Percentiles rank a stretch among this genome's conserved stretches.
Conservation (phyloP, 2,329 filamentous ascomycete genomes). For the Aspergillus arachidicola region DNA sequence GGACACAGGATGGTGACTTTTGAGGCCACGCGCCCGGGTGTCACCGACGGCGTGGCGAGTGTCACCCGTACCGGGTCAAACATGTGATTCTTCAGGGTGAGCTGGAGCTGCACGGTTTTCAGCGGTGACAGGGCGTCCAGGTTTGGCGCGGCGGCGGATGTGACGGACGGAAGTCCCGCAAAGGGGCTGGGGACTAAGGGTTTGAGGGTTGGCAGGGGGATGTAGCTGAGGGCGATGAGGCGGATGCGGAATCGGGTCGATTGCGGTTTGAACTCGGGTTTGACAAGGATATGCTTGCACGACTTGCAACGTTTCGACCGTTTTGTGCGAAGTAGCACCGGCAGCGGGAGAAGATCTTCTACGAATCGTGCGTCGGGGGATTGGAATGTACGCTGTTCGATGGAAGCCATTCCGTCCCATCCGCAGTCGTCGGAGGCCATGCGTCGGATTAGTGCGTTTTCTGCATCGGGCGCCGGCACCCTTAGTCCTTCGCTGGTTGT, state of each 20-base stretch:
- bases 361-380: constrained; percentile 61
- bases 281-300: constrained; percentile 92
- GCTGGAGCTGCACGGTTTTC: constrained; percentile 71
- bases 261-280: constrained; percentile 86
- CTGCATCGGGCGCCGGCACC: constrained; percentile 60
- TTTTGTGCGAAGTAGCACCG: constrained; percentile 84
- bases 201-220: constrained; percentile 73
- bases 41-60: constrained; percentile 78
- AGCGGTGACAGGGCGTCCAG: constrained; percentile 53
- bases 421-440: constrained; percentile 57
- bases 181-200: constrained; percentile 57
- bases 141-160: constrained; percentile 37
- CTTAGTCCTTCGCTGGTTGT: constrained; percentile 71
- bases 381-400: constrained; percentile 56
- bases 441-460: constrained; percentile 62
- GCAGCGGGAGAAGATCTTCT: constrained; percentile 76
- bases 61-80: constrained; percentile 89
- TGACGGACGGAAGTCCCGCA: constrained; percentile 24
- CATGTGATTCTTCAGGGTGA: constrained; percentile 91
- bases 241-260: constrained; percentile 92
- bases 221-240: constrained; percentile 82
- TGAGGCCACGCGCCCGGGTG: constrained; percentile 74
- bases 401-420: constrained; percentile 65
- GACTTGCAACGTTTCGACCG: constrained; percentile 89
- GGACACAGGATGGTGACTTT: constrained; percentile 92